Base-by-base conservation (phyloP, 2,329 filamentous ascomycete genomes). In the Alternaria infectoria region DNA sequence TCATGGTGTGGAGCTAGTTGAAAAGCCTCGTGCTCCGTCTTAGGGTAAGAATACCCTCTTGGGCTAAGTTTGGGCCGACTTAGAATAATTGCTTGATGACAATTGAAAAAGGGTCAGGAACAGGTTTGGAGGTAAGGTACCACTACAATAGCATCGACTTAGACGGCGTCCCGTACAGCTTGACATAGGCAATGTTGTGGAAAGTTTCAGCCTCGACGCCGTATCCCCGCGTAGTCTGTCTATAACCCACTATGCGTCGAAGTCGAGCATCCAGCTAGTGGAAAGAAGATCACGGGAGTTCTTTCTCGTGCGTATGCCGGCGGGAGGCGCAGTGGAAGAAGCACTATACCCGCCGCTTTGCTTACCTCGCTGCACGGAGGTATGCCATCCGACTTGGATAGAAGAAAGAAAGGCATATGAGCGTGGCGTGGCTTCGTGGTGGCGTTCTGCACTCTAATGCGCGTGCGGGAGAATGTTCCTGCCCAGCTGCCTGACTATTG, bases 381-480 rank as follows among this genome's bases (percentile, higher is more conserved):
- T n/a, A 57, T 57, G 56, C 45, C 19, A 28, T 25, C 26, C 47
- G 32, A 30, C 52, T 36, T 49, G 25, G 28, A 50, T 13, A 30
- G 19, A 58, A 44, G 19, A 11, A 40, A 36, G 28, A 43, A 40
- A 30, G 49, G 55, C 60, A 30, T 47, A 49, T 23, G 43, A 17
- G n/a, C 32, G 21, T 59, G 50, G 40, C 28, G 21, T 57, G 30
- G 44, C 49, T 59, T 26, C 11, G 55, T 59, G 60, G 55, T 54
- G 55, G 60, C 49, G 55, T 32, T 54, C 23, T 32, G 19, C 40
- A 49, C 43, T 45, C 69, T 66, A 65, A 68, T 69, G 64, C 59
- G 62, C 57, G 44, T 57, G 64, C 65, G 64, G 65, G 56, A 62
- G 57, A 59, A 49, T 66, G 65, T 64, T 66, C 62, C 64, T 66